phyloP scores from a whole-genome alignment of 352 stramenopile species.

The Globisporangium splendens region DNA sequence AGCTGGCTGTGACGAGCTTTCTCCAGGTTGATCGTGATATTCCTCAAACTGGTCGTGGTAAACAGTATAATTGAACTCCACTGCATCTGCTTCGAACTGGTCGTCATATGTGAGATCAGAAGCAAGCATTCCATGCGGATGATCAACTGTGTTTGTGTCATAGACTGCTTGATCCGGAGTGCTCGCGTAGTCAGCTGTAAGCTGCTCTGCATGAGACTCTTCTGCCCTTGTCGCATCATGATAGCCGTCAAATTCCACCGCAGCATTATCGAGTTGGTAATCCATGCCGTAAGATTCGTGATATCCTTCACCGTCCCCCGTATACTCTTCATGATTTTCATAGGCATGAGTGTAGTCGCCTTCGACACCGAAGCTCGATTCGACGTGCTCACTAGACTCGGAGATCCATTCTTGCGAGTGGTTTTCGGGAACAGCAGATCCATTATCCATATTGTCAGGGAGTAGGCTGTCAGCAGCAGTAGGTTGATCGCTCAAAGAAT shows the following conservation, averaged over 20 bases:
- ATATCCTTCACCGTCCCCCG: not conserved
- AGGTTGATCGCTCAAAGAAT: not conserved
- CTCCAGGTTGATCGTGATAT: not conserved
- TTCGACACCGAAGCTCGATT: not conserved
- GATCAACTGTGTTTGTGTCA: not conserved
- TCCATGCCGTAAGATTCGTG: not conserved
- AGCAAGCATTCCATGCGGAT: not conserved
- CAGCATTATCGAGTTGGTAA: not conserved
- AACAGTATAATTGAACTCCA: not conserved
- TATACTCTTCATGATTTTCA: not conserved
- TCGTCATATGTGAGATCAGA: not conserved
- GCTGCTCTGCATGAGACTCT: not conserved
- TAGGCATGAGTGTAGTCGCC: not conserved
- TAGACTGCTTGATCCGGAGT: not conserved
- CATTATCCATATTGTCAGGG: not conserved
- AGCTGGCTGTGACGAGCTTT: not conserved
- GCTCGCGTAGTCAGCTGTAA: not conserved
- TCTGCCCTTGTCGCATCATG: not conserved
- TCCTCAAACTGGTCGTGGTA: slow-evolving; percentile 8
- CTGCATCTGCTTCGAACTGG: not conserved
- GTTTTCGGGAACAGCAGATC: not conserved
- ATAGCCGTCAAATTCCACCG: not conserved
- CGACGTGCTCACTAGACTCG: not conserved
- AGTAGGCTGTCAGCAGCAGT: not conserved
- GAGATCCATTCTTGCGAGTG: not conserved